A percentile compares a stretch with the other conserved stretches of the same genome.
Evolutionary conservation across 305 asterid species (phyloP).

Genomic region (Solanum chacoense): DNA sequence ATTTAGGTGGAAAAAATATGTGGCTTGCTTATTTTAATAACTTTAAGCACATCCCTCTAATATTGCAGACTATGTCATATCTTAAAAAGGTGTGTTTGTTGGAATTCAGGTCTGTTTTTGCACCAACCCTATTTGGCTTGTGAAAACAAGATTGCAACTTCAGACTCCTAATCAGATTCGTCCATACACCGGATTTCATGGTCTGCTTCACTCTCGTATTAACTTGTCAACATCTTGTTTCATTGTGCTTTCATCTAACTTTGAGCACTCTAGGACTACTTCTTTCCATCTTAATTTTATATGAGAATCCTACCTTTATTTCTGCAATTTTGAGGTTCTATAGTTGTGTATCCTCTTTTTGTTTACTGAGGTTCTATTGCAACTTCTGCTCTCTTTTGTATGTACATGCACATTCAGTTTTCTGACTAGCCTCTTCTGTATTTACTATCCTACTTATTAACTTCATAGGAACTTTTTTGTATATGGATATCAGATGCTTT

Average conservation of each 20-base stretch:
- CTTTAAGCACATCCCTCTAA: not conserved
- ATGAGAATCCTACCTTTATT: not conserved
- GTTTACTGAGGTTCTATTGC: not conserved
- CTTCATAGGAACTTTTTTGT: not conserved
- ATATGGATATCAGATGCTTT: slow-evolving; percentile 60
- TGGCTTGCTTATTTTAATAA: not conserved
- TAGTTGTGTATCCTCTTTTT: not conserved
- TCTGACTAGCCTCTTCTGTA: not conserved
- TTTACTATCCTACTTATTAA: not conserved
- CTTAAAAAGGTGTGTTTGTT: slow-evolving; percentile 2
- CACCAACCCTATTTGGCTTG: slow-evolving; percentile 97
- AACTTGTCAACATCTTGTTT: slow-evolving; percentile 8
- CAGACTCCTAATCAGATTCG: slow-evolving; percentile 69
- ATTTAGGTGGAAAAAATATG: not conserved
- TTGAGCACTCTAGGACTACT: not conserved
- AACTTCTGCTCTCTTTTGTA: not conserved
- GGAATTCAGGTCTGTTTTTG: slow-evolving; percentile 54
- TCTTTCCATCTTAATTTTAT: not conserved
- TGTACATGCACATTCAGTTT: not conserved
- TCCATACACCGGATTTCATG: slow-evolving; percentile 88
- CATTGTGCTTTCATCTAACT: not conserved
- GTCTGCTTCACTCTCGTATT: slow-evolving; percentile 31
- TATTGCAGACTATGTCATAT: not conserved
- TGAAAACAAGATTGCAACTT: slow-evolving; percentile 96
- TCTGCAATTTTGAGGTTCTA: not conserved